Evolutionary conservation across 306 rosid genomes (phyloP).

Genomic region (peach (Prunus persica)): Prunus_persica_NCBIv2 NC_034011.1:18362001-18362500

Average conservation of each 20-base stretch:
- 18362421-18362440: not conserved
- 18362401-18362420: not conserved
- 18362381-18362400: not conserved
- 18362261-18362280: not conserved
- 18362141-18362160: too few relatives aligned
- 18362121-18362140: not conserved
- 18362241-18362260: not conserved
- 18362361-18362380: not conserved
- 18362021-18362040: too few relatives aligned
- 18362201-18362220: not conserved
- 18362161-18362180: not conserved
- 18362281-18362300: too few relatives aligned
- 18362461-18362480: not conserved
- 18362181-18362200: not conserved
- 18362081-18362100: too few relatives aligned
- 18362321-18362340: not conserved
- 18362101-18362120: too few relatives aligned
- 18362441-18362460: not conserved
- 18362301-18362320: not conserved
- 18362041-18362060: too few relatives aligned
- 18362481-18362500: not conserved
- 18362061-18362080: too few relatives aligned
- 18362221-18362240: not conserved
- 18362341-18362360: not conserved
- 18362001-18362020: too few relatives aligned